Base-by-base conservation (phyloP, 805 yeast species). In the Yamadazyma paraphyllophila region DNA sequence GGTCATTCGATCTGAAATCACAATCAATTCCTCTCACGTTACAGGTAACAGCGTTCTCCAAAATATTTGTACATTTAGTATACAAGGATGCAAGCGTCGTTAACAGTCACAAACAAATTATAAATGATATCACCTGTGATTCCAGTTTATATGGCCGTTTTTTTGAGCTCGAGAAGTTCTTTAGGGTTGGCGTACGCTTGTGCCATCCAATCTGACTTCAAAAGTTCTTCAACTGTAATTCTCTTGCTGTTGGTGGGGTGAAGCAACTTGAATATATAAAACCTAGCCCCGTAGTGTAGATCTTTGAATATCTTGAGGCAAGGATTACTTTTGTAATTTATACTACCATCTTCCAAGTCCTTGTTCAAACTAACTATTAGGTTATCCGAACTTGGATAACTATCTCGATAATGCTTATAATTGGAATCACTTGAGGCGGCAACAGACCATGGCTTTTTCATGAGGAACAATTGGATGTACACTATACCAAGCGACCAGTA, bases 401-500 rank as follows among this genome's bases (percentile, higher is more conserved):
- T 45, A 20, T 51, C 51, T 11, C 51, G 50, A 46, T 57, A 71
- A 42, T 52, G 54, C 20, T 52, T 53, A 49, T 53, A 47, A 44
- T 51, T 36, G 36, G 50, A 41, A 40, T 63, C 67, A n/a, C 48
- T 48, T 2, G 43, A n/a, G 27, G 58, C 59, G 13, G 82, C 73
- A 32, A 52, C 60, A 0, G 53, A 50, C 84, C 84, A 79, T 2
- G 83, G 82, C 36, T 66, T 68, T 8, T 67, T 58, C 63, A 78
- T 63, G 8, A 73, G 59, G 35, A 52, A 64, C 16, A 79, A 54
- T 39, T 74, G 72, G 50, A 76, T 72, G 52, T 77, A 79, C 6
- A 75, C 52, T 7, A 79, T 66, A 0, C 80, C 82, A 35, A 79
- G 53, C 2, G 80, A 65, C 84, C 84, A 79, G 40, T 68, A 62